Evolutionary conservation across 164 flowering plant species (phyloP), one percentile per base, ranked within the genome.

Genomic region (Berberis thunbergii): DNA sequence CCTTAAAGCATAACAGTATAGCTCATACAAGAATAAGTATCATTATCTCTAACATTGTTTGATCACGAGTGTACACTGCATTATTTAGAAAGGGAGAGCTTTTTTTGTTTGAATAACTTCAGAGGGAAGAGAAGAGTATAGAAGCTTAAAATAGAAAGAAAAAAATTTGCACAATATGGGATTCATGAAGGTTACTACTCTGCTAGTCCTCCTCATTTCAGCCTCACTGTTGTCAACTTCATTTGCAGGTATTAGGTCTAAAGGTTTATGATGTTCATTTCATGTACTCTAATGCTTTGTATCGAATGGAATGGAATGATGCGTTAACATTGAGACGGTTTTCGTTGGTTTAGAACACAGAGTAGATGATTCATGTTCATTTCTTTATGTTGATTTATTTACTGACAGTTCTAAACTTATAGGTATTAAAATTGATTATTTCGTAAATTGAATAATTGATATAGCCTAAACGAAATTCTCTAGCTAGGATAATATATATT

Each of bases 191-290:
- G 40, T 75, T 41, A 57, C 44, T 38, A 26, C 67, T 65, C 67
- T 87, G 48, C 73, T 87, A 70, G 73, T 79, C 65, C 75, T 86
- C 62, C 67, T 87, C 70, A 57, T 84, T 70, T 75, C 81, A 49
- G 81, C 80, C n/a, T 72, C 79, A 42, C 68, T 83, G 48, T 59
- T 82, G 44, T 75, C 85, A 64, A 65, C 83, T 65, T 79, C 87
- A 60, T 67, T 66, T 70, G 85, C 96, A 83, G 92, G 92, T 83
- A 48, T 53, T 74, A 10, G n/a, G 69, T 54, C 55, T 41, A 9
- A 72, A 10, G n/a, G 69, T 54, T 59, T 41, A 42, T 58, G 54
- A 7, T 4, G n/a, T 3, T 52, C n/a, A 7, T 3, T 26, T 6
- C 11, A 1, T 50, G 54, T 9, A 8, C 7, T 9, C 11, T 10